These are phyloP conservation scores for Talaromyces sp. DNA, from an alignment of 2,329 filamentous ascomycete genomes.

Conservation along the genomic window DNA sequence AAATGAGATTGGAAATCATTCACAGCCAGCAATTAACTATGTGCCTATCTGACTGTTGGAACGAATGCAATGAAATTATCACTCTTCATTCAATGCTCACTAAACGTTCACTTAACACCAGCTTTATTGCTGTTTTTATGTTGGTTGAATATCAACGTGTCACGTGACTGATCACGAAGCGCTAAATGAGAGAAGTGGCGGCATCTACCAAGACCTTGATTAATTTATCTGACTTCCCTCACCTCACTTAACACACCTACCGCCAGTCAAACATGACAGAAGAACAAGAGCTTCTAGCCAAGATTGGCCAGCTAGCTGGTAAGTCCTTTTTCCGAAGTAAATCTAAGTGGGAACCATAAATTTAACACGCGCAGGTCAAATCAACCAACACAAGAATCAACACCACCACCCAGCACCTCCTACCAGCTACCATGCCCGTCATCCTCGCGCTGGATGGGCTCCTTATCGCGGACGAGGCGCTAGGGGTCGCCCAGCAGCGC, in stretches of 20 bases:
- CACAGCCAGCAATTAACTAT: neutral
- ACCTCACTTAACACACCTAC: neutral
- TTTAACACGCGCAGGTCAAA: conserved; percentile 58
- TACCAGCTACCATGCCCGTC: conserved; percentile 26
- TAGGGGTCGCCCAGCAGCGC: conserved; percentile 37
- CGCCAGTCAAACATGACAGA: conserved; percentile 45
- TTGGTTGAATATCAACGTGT: neutral
- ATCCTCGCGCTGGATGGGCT: conserved; percentile 37
- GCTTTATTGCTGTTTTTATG: too few species aligned
- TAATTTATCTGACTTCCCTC: neutral
- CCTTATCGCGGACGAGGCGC: conserved; percentile 44
- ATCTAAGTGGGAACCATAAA: conserved; percentile 7
- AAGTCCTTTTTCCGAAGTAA: conserved; percentile 25
- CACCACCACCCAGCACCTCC: conserved; percentile 25
- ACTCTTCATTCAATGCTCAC: too few species aligned
- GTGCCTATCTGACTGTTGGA: neutral
- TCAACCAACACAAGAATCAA: conserved; percentile 73
- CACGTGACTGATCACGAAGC: conserved; percentile 19
- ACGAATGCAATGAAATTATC: too few species aligned
- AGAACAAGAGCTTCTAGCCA: conserved; percentile 54
- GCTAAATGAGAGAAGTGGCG: neutral
- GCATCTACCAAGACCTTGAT: neutral
- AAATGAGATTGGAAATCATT: too few species aligned
- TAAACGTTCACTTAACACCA: too few species aligned
- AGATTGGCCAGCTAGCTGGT: conserved; percentile 58